Base-by-base conservation (phyloP, 345 rosid genomes). In the Diplotaxis tenuifolia region DNA sequence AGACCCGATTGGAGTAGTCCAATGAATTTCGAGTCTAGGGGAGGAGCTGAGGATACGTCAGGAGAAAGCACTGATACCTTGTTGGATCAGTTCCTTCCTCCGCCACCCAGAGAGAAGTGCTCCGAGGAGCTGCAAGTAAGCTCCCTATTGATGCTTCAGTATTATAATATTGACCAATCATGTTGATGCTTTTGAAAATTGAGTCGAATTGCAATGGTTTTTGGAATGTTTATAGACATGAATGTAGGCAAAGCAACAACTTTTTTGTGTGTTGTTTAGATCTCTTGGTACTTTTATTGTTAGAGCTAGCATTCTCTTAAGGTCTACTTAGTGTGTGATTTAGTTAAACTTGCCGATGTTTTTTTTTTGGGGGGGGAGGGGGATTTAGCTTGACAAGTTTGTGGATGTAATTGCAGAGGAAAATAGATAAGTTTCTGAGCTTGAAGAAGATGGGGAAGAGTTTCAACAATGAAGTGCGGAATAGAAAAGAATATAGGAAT, bases 381-480 rank as follows among this genome's bases (percentile, higher is more conserved):
- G 47, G 57, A 19, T 42, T 74, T 32, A 6, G 8, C 31, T 29
- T 38, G 0, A 25, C 8, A 61, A 10, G 18, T 67, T 49, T 21
- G 6, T 53, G 77, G 36, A 9, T 84, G 65, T 68, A 55, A 16
- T 53, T 81, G 81, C 82, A 95, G 99, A 83, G 82, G 74, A 90
- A 75, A 75, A 89, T 95, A 62, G 84, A 88, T 62, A 92, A 88
- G 83, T 95, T 95, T 84, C 80, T 95, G 62, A 73, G 83, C 22
- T 83, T 90, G 75, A 95, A 90, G 71, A 88, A 80, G 79, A 79
- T 85, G 72, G 99, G 99, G 47, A 92, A 88, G 77, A 92, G 99
- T 75, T 95, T 92, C 83, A 95, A 92, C 81, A 84, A 91, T 9
- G 99, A 95, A 78, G 98, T 95, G 32, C 86, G 98, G 53, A 92